Evolutionary conservation across 2,329 filamentous ascomycete species (phyloP).

Genomic region (Cladophialophora exuberans): DNA sequence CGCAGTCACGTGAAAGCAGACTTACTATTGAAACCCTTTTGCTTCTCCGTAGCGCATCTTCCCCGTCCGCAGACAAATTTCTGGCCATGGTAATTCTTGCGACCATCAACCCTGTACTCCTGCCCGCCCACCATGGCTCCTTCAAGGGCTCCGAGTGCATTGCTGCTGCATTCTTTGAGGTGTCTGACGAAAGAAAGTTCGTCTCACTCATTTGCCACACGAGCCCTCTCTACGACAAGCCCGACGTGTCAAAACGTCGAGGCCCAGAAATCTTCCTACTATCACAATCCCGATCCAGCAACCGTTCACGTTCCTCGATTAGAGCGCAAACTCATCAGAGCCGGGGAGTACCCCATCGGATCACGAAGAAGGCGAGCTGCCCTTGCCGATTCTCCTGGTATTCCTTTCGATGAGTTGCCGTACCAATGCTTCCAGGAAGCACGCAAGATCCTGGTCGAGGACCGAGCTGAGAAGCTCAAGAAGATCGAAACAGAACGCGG

Average conservation of each 20-base stretch:
- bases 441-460: slow-evolving; percentile 75
- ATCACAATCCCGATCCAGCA: slow-evolving; percentile 61
- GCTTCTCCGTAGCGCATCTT: too few relatives aligned
- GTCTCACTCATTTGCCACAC: background rate
- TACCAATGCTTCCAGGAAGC: slow-evolving; percentile 99
- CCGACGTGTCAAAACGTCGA: slow-evolving; percentile 38
- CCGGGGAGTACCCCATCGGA: slow-evolving; percentile 73
- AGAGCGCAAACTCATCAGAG: slow-evolving; percentile 69
- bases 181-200: slow-evolving; percentile 20
- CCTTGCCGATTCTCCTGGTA: slow-evolving; percentile 63
- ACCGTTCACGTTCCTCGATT: slow-evolving; percentile 66
- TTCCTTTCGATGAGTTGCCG: slow-evolving; percentile 91
- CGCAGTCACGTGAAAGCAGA: too few relatives aligned
- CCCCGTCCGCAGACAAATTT: too few relatives aligned
- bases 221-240: slow-evolving; percentile 23
- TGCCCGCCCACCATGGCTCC: slow-evolving; percentile 30
- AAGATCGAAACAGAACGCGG: slow-evolving; percentile 69
- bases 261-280: slow-evolving; percentile 42
- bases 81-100: too few relatives aligned
- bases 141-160: slow-evolving; percentile 30
- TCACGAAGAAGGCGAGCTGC: slow-evolving; percentile 82
- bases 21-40: too few relatives aligned
- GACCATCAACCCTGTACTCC: too few relatives aligned
- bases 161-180: slow-evolving; percentile 30
- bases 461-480: slow-evolving; percentile 78